Evolutionary conservation across 2,329 filamentous ascomycete species (phyloP), one percentile per base, ranked within the genome.

Genomic region (Dactylonectria macrodidyma): DNA sequence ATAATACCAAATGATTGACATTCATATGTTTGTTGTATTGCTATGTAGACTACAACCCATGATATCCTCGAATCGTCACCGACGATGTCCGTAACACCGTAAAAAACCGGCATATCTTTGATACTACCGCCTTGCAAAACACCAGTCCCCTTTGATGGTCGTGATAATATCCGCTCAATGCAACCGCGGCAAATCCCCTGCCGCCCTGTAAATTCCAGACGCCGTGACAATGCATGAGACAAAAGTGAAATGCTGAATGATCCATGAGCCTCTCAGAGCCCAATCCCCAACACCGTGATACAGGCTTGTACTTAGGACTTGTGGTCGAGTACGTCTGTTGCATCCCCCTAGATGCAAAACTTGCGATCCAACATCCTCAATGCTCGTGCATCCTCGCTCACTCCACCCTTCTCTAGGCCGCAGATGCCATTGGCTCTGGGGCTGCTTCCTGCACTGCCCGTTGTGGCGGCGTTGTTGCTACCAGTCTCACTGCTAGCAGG

Each of bases 361-460:
- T 88, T 88, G 70, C 86, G 84, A 78, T 94, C 89, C 57, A 94
- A 82, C 76, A 92, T 90, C 70, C 89, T 86, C 52, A 93, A 79
- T 2, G 90, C 91, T 71, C 90, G 84, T 68, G 86, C 87, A 71
- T 93, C 92, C 77, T 93, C 91, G 19, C 86, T 82, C 56, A 88
- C 89, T 5, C 85, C 87, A 30, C 75, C 73, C 66, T 79, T 78
- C 56, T 81, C 80, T 9, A 77, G 61, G 5, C 72, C 70, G 19
- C 73, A 75, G 16, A 75, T 59, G 24, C 68, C 76, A 41, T 66
- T 74, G 22, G 74, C 66, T 58, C 79, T 77, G 7, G 79, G 78
- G 59, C 78, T 82, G 71, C 85, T 88, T 69, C 77, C 77, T 8
- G 81, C 83, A 72, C 84, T 84, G 70, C 79, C 79, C 55, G 71